Base-by-base conservation (phyloP, 2,329 filamentous ascomycete genomes). In the Phaeosphaeriaceae sp. region DNA sequence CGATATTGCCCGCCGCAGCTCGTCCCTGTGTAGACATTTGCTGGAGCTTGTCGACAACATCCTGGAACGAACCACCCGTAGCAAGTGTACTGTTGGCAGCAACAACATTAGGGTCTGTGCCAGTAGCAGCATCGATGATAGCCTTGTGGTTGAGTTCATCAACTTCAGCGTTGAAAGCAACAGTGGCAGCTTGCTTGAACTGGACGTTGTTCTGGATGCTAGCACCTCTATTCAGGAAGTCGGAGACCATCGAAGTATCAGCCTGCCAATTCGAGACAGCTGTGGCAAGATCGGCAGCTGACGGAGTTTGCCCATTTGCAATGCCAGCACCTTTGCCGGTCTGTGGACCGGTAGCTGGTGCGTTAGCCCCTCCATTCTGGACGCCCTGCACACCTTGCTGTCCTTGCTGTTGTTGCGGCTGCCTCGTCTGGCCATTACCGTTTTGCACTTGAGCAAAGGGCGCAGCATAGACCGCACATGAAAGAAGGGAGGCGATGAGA, bases 141-240 rank as follows among this genome's bases (percentile, higher is more conserved):
- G 67, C 69, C 59, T 74, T 74, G 54, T 73, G 70, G 47, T 59
- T 70, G 38, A 74, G 66, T 53, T 74, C 71, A 38, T 74, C 71
- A 16, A 72, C 68, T 50, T 74, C 71, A 36, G 71, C 71, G 48
- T 72, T 71, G 61, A 61, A 71, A 13, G 71, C 71, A 12, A 71
- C 70, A 7, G 63, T 61, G 26, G 71, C 71, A 36, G 69, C 69
- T 41, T 68, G 64, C 58, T 70, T 72, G 63, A 74, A 74, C 6
- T 59, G 56, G 12, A 59, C 60, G 39, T 70, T 66, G 59, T 72
- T 72, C 54, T 61, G 58, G 46, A 71, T 71, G 56, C 45, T 60
- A 13, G 52, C 47, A 30, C 70, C 71, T 3, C 55, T 67, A 61
- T 73, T 69, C 37, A 70, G 54, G 62, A 74, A 74, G 60, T 66